A percentile compares a stretch with the other conserved stretches of the same genome.
Conservation (phyloP, 805 yeast genomes). For the Brettanomyces bruxellensis region DNA sequence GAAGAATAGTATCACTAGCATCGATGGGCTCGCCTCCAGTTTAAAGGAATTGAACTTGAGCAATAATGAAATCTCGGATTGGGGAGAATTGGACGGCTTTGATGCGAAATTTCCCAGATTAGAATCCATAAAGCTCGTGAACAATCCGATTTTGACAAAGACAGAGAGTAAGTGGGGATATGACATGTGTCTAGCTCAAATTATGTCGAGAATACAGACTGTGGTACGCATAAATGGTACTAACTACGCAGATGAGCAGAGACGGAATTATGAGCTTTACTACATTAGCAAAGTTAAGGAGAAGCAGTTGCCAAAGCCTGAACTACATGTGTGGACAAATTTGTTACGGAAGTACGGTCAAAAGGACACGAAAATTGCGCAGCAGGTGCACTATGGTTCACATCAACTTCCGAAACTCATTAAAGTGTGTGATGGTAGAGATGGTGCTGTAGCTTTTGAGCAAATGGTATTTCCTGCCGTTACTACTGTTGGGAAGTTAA, state of each 20-base stretch:
- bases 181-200: slow-evolving; percentile 11
- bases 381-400: not conserved
- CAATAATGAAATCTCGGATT: slow-evolving; percentile 35
- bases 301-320: slow-evolving; percentile 16
- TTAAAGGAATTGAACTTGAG: slow-evolving; percentile 39
- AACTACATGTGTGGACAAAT: slow-evolving; percentile 31
- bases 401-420: not conserved
- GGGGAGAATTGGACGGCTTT: slow-evolving; percentile 42
- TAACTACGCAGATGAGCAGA: slow-evolving; percentile 32
- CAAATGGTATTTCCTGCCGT: slow-evolving; percentile 20
- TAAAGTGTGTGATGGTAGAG: not conserved
- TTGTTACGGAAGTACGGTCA: slow-evolving; percentile 31
- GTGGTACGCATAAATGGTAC: slow-evolving; percentile 52
- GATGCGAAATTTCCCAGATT: slow-evolving; percentile 32
- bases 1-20: slow-evolving; percentile 25
- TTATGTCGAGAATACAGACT: slow-evolving; percentile 17
- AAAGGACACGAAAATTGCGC: not conserved
- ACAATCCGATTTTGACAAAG: slow-evolving; percentile 39
- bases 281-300: slow-evolving; percentile 44
- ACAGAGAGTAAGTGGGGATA: slow-evolving; percentile 7
- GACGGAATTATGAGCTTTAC: slow-evolving; percentile 60
- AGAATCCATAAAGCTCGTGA: slow-evolving; percentile 36
- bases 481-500: slow-evolving; percentile 29
- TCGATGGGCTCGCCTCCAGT: not conserved
- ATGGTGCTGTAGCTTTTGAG: slow-evolving; percentile 6